Evolutionary conservation across 495 filamentous ascomycete genomes (phyloP).

Genomic region (Tuber magnatum): DNA sequence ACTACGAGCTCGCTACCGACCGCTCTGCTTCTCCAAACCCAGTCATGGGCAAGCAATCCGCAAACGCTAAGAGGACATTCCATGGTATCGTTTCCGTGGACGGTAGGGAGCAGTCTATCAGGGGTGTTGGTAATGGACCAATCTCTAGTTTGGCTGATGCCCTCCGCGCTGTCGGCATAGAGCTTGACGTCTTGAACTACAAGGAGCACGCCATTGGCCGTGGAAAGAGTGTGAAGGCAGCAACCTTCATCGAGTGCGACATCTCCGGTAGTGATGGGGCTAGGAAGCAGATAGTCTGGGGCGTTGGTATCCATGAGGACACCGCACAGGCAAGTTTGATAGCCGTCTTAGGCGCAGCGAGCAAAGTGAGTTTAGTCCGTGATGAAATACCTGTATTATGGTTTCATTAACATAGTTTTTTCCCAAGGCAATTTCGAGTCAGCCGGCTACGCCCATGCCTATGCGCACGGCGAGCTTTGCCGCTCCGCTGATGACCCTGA

Average conservation of each 20-base stretch:
- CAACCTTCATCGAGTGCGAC: slow-evolving; percentile 87
- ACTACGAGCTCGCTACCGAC: slow-evolving; percentile 86
- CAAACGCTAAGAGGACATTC: slow-evolving; percentile 74
- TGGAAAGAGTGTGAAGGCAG: slow-evolving; percentile 76
- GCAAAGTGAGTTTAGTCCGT: slow-evolving; percentile 58
- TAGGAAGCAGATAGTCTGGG: slow-evolving; percentile 64
- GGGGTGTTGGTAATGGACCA: slow-evolving; percentile 78
- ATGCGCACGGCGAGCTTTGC: slow-evolving; percentile 20
- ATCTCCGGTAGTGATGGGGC: slow-evolving; percentile 55
- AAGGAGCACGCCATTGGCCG: slow-evolving; percentile 90
- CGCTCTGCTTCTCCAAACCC: slow-evolving; percentile 70
- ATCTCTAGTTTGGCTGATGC: slow-evolving; percentile 83
- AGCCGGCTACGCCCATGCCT: slow-evolving; percentile 31
- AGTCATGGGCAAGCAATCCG: slow-evolving; percentile 61
- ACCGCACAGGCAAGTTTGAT: slow-evolving; percentile 87
- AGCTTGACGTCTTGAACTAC: slow-evolving; percentile 88
- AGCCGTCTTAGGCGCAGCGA: slow-evolving; percentile 79
- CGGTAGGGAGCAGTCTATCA: slow-evolving; percentile 66
- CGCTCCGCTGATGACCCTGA: not conserved
- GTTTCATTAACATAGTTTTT: not conserved
- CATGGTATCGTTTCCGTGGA: slow-evolving; percentile 83
- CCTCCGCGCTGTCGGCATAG: slow-evolving; percentile 69
- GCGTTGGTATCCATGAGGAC: slow-evolving; percentile 91
- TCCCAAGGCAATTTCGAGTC: slow-evolving; percentile 15
- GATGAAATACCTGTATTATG: not conserved